Percentiles rank a stretch among this genome's conserved stretches.
Conservation (phyloP, 2,329 filamentous ascomycete species). For the Ustulina deusta region DNA sequence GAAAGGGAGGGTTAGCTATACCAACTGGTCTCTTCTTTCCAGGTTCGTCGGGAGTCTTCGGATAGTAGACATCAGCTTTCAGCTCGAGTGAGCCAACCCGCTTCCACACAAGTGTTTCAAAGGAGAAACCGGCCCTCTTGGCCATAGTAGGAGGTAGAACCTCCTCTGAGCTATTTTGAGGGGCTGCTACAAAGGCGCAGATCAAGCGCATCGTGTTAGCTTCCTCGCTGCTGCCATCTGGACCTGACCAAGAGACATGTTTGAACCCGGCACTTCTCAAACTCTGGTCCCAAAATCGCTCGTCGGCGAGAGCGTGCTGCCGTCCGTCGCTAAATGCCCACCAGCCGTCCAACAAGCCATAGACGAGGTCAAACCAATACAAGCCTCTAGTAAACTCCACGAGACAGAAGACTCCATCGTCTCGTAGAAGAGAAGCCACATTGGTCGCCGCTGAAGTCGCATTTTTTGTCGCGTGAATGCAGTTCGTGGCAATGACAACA, state of each 20-base stretch:
- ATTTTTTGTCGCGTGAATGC: constrained; percentile 53
- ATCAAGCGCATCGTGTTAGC: too few species aligned
- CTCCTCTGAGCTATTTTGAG: too few species aligned
- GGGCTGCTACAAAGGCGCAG: too few species aligned
- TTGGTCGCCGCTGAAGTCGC: constrained; percentile 43
- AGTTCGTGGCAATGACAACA: constrained; percentile 53
- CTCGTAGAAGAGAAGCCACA: constrained; percentile 46
- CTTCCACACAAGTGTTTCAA: background rate
- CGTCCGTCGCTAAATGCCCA: constrained; percentile 51
- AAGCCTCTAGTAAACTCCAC: constrained; percentile 49
- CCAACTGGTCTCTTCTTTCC: too few species aligned
- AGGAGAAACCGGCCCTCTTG: too few species aligned
- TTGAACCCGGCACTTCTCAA: background rate
- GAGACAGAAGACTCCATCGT: constrained; percentile 49
- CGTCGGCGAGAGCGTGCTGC: constrained; percentile 33
- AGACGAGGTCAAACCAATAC: constrained; percentile 50
- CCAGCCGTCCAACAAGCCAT: constrained; percentile 54
- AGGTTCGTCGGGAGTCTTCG: too few species aligned
- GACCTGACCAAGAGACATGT: background rate
- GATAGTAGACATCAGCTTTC: background rate
- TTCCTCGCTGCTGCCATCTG: too few species aligned
- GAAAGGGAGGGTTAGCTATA: background rate
- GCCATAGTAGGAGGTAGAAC: too few species aligned
- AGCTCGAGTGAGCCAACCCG: background rate
- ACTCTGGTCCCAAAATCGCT: background rate